These are phyloP conservation scores for Mariannaea sp. DNA, from an alignment of 2,329 filamentous ascomycete genomes.

Conservation along the genomic window DNA sequence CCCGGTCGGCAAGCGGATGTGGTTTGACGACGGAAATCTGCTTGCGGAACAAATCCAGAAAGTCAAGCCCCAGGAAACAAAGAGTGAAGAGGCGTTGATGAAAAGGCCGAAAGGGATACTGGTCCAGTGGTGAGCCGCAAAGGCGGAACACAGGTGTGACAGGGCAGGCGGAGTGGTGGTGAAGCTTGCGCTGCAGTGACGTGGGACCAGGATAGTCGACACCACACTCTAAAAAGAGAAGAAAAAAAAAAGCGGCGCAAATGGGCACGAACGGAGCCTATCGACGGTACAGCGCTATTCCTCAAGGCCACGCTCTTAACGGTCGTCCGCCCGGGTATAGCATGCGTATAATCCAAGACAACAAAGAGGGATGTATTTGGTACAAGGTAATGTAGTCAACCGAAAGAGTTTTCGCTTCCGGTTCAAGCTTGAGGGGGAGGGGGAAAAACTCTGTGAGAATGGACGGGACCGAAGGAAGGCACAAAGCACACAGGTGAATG, in stretches of 20 bases:
- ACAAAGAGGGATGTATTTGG: not conserved
- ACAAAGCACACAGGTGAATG: not conserved
- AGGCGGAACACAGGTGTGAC: slow-evolving; percentile 11
- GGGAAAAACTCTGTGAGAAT: no score
- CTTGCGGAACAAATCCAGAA: not conserved
- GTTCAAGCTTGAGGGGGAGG: not conserved
- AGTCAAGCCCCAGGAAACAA: not conserved
- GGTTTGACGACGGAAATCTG: not conserved
- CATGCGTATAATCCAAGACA: not conserved
- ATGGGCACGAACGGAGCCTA: slow-evolving; percentile 2
- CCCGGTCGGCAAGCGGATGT: not conserved
- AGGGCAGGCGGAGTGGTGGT: slow-evolving; percentile 8
- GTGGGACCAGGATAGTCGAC: slow-evolving; percentile 10
- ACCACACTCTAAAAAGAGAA: slow-evolving; percentile 11
- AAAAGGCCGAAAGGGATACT: not conserved
- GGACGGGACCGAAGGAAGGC: not conserved
- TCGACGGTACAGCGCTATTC: slow-evolving; percentile 10
- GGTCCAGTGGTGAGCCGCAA: slow-evolving; percentile 12
- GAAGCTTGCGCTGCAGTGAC: slow-evolving; percentile 16
- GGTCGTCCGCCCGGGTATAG: slow-evolving; percentile 1
- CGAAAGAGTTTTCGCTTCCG: not conserved
- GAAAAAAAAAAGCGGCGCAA: slow-evolving; percentile 9
- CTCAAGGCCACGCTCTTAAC: slow-evolving; percentile 6
- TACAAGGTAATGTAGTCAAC: not conserved
- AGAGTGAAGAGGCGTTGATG: not conserved